Base-by-base conservation (phyloP, 768 basidiomycete species). In the Dioszegia aurantiaca region DNA sequence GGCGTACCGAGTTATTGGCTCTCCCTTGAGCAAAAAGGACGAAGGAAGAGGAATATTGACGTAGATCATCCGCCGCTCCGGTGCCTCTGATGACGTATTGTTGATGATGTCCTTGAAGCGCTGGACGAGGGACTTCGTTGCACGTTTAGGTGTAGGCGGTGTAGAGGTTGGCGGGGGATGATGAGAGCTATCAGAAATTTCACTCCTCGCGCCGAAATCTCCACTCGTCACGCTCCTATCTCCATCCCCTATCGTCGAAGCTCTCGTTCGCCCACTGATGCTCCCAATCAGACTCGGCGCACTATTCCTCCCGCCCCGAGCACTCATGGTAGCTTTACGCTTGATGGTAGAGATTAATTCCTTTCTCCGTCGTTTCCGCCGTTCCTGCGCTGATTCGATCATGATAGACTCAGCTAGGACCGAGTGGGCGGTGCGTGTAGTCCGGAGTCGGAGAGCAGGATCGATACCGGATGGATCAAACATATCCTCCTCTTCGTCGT, bases 371-470 rank as follows among this genome's bases (percentile, higher is more conserved):
- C 60, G 58, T 59, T 69, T 68, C 27, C 61, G 81, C 39, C 84
- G 76, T 68, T 86, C 75, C 73, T 78, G 70, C 68, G 56, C 59
- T 12, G 64, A 72, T 30, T 97, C 93, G 31, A 86, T 83, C 57
- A 83, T 85, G 49, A 89, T 86, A 8, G 88, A 88, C 76, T 92
- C 89, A 61, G 89, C 87, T 64, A 95, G 86, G 37, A 89, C 89
- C 17, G 88, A 90, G 1, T 88, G 87, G 17, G 93, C 93, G 1
- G 93, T 95, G 68, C 87, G 86, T n/a, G 91, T 89, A 0, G 90
- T 93, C 52, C 89, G 85, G 47, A 97, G 81, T 37, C 91, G 86
- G 12, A 92, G 82, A 70, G 90, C 85, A 19, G 87, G 87, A 80
- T 97, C 92, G 53, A 77, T 69, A 6, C 65, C 58, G 37, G 56